Evolutionary conservation across 2,329 filamentous ascomycete genomes (phyloP), one percentile per base, ranked within the genome.

Genomic region (Chaetomium sp.): DNA sequence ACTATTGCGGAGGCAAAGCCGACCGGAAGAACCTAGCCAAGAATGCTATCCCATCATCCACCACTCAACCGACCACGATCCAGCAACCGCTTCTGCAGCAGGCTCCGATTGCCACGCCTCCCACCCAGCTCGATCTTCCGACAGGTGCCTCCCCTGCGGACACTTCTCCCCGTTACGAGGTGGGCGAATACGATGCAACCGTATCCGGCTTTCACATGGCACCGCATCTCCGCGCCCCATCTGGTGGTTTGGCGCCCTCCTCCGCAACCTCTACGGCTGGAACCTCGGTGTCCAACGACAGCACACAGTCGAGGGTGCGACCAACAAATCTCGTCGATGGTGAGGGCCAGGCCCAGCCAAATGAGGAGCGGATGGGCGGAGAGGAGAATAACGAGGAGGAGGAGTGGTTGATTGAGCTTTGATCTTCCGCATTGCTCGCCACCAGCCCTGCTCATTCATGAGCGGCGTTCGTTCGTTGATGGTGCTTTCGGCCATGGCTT

Each of bases 391-490:
- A 57, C 10, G 57, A 47, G 9, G 33, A 63, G 21, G 60, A 62
- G 16, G 59, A 62, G 9, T 63, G 55, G 42, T 19, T 65, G 23
- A 65, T 65, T 27, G 56, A 60, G n/a, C 23, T 65, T 9, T 62
- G 53, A 58, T 27, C 12, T 27, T 50, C 16, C 5, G 5, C 8
- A 9, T 45, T 21, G 8, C 42, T 45, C 19, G 19, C 42, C 19
- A 19, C 19, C 19, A n/a, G 42, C 7, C 42, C 8, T 8, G 19
- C 42, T n/a, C n/a, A n/a, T n/a, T 45, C 6, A 7, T 45, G 19
- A 9, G 2, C 19, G 23, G 16, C 25, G 16, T 51, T 29, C 9
- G 49, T 51, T 29, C n/a, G 49, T 38, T 16, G 35, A 16, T 33
- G 31, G 31, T 19, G 13, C 35, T 38, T 35, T 16, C 12, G 35